phyloP scores from a whole-genome alignment of 345 rosid genomes.

The Luvunga scandens region DNA sequence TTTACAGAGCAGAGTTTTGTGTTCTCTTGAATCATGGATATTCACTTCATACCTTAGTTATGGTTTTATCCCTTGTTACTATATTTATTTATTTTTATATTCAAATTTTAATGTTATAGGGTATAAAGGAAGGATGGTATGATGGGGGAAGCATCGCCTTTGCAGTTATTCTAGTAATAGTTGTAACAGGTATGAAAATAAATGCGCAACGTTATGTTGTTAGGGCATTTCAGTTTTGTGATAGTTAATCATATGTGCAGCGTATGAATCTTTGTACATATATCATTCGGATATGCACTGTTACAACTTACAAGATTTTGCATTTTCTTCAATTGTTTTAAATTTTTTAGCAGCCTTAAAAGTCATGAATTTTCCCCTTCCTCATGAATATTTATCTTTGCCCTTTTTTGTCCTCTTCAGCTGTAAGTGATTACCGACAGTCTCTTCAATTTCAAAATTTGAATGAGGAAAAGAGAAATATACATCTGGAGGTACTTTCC shows the following conservation, averaged over 20 bases:
- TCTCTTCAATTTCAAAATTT: constrained; percentile 98
- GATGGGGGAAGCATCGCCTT: constrained; percentile 97
- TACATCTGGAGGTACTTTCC: constrained; percentile 72
- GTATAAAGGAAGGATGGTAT: constrained; percentile 88
- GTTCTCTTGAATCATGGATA: neutral
- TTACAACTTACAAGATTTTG: no score
- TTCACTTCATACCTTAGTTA: neutral
- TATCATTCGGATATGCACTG: no score
- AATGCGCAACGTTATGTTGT: neutral
- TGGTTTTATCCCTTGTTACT: constrained; percentile 11
- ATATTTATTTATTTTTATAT: neutral
- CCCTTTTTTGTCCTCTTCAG: constrained; percentile 35
- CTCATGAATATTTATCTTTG: neutral
- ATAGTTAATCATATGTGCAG: neutral
- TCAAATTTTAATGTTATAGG: constrained; percentile 36
- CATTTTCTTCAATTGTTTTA: no score
- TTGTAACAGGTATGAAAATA: constrained; percentile 72
- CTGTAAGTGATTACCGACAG: constrained; percentile 93
- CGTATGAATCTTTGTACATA: neutral
- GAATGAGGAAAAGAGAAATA: constrained; percentile 92
- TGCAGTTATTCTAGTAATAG: constrained; percentile 89
- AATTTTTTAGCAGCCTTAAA: neutral
- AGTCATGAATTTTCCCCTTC: neutral
- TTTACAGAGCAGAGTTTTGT: neutral
- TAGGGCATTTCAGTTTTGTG: neutral